These are phyloP conservation scores for Kappamyces sp. DNA, from an alignment of 192 early-diverging fungal genomes.

Conservation along the genomic window DNA sequence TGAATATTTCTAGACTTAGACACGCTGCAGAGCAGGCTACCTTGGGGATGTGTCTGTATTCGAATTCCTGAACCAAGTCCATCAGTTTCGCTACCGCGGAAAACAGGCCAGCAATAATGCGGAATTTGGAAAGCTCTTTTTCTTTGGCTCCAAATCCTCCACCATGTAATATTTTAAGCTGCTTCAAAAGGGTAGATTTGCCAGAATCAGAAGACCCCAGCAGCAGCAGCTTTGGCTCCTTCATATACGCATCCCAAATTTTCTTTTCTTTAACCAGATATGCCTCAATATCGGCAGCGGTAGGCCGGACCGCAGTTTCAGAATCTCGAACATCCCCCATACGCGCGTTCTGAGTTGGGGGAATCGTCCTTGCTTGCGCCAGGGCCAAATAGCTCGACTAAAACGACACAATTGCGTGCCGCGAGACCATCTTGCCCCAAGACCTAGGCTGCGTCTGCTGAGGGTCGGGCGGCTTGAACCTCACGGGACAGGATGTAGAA, in stretches of 20 bases:
- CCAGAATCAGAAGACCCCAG: slow-evolving; percentile 42
- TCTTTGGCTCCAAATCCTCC: slow-evolving; percentile 33
- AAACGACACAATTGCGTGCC: no score
- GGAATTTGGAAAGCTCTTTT: not conserved
- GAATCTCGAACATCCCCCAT: no score
- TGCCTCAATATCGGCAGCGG: not conserved
- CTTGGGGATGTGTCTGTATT: not conserved
- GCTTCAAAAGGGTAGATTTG: slow-evolving; percentile 47
- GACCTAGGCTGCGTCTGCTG: no score
- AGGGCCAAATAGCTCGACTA: no score
- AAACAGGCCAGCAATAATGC: not conserved
- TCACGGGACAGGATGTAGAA: no score
- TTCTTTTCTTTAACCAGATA: slow-evolving; percentile 11
- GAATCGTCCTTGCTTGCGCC: no score
- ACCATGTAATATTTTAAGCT: slow-evolving; percentile 42
- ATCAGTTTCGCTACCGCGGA: no score
- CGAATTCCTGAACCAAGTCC: no score
- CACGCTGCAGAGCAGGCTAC: not conserved
- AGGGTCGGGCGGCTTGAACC: no score
- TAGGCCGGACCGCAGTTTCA: no score
- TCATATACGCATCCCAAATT: not conserved
- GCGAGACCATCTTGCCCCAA: no score
- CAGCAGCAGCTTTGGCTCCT: slow-evolving; percentile 32
- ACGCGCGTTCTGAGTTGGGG: no score
- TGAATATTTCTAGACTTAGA: slow-evolving; percentile 8